Evolutionary conservation across 192 early-diverging fungal species (phyloP), one percentile per base, ranked within the genome.

Genomic region (Mortierella hygrophila): DNA sequence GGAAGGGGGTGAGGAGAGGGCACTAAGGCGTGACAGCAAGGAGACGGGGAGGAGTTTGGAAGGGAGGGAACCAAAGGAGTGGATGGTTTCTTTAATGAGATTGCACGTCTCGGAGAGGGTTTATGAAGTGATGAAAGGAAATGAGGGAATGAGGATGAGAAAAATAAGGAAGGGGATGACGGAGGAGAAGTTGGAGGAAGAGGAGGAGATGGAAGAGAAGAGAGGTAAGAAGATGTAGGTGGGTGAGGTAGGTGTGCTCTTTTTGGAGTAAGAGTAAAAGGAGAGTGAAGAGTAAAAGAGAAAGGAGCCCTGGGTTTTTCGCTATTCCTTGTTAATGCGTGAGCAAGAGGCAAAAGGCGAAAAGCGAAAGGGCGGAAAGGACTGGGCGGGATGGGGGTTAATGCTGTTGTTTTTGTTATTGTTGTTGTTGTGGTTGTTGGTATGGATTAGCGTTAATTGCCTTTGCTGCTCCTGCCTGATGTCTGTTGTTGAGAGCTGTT

Each of bases 301-400:
- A 65, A 13, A 65, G 60, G 60, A 65, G 60, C 60, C 60, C 60
- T 65, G 60, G 29, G 44, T 46, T 26, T 65, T 29, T 65, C 23
- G 60, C 26, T 65, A 11, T 65, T 29, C 44, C 11, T 46, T 13
- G 60, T 57, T 57, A 32, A 32, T 26, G 60, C 26, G 60, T 29
- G 26, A 65, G 55, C 23, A 57, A 57, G n/a, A 57, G 55, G 55
- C 55, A n/a, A 57, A 6, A 26, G 60, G 10, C 60, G 23, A 65
- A 32, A 65, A 65, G 60, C 60, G 29, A 65, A 65, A 65, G 60
- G 60, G 60, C 60, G 60, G 60, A 65, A 65, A 65, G 60, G 57
- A 46, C 44, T 46, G 49, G 49, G 49, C 44, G 11, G 44, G 44
- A 46, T 46, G 44, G 13, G 44, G 11, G 38, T 40, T 40, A 6